Conservation (phyloP, 2,329 filamentous ascomycete species). For the Akanthomyces dipterigenus region DNA sequence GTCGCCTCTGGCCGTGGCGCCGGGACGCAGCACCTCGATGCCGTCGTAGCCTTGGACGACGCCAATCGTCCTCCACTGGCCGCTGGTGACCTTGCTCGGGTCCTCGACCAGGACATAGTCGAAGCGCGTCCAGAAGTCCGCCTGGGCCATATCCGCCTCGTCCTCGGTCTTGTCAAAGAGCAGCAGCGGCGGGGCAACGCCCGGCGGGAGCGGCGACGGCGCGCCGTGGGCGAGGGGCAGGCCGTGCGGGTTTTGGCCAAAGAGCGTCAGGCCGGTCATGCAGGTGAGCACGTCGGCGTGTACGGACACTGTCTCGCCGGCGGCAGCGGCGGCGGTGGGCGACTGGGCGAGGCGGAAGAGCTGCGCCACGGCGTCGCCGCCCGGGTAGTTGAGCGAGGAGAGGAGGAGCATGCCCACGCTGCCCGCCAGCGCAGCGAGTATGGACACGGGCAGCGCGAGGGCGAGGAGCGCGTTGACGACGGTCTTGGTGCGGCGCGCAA, state of each 20-base stretch:
- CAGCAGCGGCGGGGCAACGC: constrained; percentile 15
- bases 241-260: constrained; percentile 43
- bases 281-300: constrained; percentile 62
- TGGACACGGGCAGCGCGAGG: constrained; percentile 49
- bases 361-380: constrained; percentile 66
- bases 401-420: constrained; percentile 65
- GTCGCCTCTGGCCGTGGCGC: constrained; percentile 18
- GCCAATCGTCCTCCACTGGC: constrained; percentile 49
- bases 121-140: constrained; percentile 55
- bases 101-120: constrained; percentile 57
- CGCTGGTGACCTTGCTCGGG: constrained; percentile 37
- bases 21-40: constrained; percentile 49
- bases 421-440: constrained; percentile 51
- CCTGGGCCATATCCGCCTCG: constrained; percentile 32
- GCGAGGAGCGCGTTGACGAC: constrained; percentile 48
- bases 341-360: constrained; percentile 34
- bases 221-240: constrained; percentile 27
- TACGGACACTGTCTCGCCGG: constrained; percentile 30
- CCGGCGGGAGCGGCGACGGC: constrained; percentile 12
- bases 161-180: constrained; percentile 60
- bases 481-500: constrained; percentile 57
- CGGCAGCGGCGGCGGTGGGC: constrained; percentile 18
- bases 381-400: constrained; percentile 89
- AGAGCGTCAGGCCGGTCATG: constrained; percentile 66
- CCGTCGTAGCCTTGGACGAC: constrained; percentile 53